A percentile compares a stretch with the other conserved stretches of the same genome.
Evolutionary conservation across 2,329 filamentous ascomycete genomes (phyloP).

Genomic region (Exophiala phaeomuriformis): DNA sequence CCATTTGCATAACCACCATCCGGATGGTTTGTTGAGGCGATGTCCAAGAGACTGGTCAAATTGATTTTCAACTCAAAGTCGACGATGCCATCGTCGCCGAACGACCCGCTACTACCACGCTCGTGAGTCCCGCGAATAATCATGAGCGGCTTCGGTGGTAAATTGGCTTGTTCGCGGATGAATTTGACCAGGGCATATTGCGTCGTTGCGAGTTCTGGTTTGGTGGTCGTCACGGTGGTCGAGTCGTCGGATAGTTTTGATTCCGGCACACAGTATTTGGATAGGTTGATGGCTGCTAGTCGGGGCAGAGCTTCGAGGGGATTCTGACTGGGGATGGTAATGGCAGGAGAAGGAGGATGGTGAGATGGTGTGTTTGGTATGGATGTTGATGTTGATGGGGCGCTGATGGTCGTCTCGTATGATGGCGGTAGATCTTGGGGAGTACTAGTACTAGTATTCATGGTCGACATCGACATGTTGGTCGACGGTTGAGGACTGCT

Average conservation of each 20-base stretch:
- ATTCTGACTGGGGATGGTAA: constrained; percentile 9
- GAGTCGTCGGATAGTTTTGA: constrained; percentile 27
- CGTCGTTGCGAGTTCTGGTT: constrained; percentile 24
- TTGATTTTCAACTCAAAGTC: constrained; percentile 30
- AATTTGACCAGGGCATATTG: constrained; percentile 26
- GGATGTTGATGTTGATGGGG: not conserved
- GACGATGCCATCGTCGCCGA: constrained; percentile 7
- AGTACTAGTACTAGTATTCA: no score
- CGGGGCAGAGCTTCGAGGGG: constrained; percentile 21
- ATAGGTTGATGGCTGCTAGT: constrained; percentile 24
- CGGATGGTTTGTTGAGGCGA: not conserved
- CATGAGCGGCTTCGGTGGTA: constrained; percentile 30
- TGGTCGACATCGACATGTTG: not conserved
- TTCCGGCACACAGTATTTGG: constrained; percentile 28
- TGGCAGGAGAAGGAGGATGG: not conserved
- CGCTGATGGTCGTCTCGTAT: constrained; percentile 15
- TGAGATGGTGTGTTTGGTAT: not conserved
- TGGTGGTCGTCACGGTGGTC: constrained; percentile 26
- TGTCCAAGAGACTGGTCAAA: constrained; percentile 26
- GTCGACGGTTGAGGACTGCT: not conserved
- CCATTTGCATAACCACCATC: not conserved
- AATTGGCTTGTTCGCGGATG: constrained; percentile 28
- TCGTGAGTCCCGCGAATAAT: constrained; percentile 26
- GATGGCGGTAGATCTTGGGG: constrained; percentile 17
- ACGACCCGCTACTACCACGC: not conserved